A percentile compares a stretch with the other conserved stretches of the same genome.
Evolutionary conservation across 164 flowering plant genomes (phyloP).

Genomic region (Vitis labrusca): DNA sequence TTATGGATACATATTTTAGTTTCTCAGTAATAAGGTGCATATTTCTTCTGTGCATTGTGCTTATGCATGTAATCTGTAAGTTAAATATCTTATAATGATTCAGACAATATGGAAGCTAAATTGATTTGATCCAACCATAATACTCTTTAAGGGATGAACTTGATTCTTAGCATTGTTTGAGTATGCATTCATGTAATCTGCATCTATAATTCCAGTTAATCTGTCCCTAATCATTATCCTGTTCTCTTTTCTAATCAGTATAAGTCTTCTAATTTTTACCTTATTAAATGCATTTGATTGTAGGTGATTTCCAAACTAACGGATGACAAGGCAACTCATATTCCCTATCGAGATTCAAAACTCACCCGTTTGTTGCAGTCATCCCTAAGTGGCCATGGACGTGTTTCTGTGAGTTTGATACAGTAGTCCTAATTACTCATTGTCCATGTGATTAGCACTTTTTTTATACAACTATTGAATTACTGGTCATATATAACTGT

Average conservation of each 20-base stretch:
- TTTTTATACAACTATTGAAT: slow-evolving; percentile 1
- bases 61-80: too few relatives aligned
- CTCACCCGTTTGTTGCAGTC: slow-evolving; percentile 83
- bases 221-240: background rate
- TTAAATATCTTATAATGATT: too few relatives aligned
- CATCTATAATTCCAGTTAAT: too few relatives aligned
- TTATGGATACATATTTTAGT: too few relatives aligned
- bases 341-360: slow-evolving; percentile 88
- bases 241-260: background rate
- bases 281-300: slow-evolving; percentile 3
- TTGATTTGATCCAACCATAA: too few relatives aligned
- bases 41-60: too few relatives aligned
- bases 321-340: slow-evolving; percentile 72
- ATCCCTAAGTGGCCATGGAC: slow-evolving; percentile 86
- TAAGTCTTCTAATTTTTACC: background rate
- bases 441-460: background rate
- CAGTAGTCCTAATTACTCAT: background rate
- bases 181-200: too few relatives aligned
- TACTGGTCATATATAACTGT: background rate
- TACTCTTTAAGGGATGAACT: too few relatives aligned
- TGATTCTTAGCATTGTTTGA: too few relatives aligned
- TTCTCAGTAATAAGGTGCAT: too few relatives aligned
- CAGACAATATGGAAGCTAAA: too few relatives aligned
- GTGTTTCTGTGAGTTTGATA: slow-evolving; percentile 59
- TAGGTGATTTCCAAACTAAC: slow-evolving; percentile 82